Evolutionary conservation across 768 basidiomycete genomes (phyloP).

Genomic region (Boletales sp.): DNA sequence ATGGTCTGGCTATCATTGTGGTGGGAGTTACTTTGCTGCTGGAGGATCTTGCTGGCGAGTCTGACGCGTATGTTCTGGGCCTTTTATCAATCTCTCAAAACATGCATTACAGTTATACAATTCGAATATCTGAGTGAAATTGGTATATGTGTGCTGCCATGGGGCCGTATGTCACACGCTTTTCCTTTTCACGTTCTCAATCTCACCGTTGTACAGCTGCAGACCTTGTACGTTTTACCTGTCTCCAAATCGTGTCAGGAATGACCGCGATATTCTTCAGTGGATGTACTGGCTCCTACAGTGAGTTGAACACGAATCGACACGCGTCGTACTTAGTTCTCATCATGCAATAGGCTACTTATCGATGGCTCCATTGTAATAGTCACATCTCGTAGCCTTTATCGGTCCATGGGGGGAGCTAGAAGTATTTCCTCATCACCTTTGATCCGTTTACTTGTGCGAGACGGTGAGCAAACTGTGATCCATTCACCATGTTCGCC

Average conservation of each 20-base stretch:
- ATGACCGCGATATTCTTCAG: background rate
- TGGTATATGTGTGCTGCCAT: slow-evolving; percentile 8
- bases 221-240: slow-evolving; percentile 4
- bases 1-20: background rate
- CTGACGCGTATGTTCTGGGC: background rate
- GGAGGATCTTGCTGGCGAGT: background rate
- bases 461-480: slow-evolving; percentile 9
- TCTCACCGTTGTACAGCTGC: slow-evolving; percentile 1
- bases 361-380: background rate
- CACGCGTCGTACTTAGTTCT: background rate
- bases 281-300: background rate
- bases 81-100: background rate
- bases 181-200: background rate
- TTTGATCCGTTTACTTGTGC: background rate
- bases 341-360: background rate
- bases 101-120: background rate
- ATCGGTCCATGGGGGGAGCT: background rate
- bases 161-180: slow-evolving; percentile 9
- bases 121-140: slow-evolving; percentile 9
- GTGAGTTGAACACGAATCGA: background rate
- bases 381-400: background rate
- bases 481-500: background rate
- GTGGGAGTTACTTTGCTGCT: background rate
- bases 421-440: background rate
- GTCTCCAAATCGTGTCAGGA: background rate